Conservation (phyloP, 139 green algal species). For the Dunaliella primolecta region DNA sequence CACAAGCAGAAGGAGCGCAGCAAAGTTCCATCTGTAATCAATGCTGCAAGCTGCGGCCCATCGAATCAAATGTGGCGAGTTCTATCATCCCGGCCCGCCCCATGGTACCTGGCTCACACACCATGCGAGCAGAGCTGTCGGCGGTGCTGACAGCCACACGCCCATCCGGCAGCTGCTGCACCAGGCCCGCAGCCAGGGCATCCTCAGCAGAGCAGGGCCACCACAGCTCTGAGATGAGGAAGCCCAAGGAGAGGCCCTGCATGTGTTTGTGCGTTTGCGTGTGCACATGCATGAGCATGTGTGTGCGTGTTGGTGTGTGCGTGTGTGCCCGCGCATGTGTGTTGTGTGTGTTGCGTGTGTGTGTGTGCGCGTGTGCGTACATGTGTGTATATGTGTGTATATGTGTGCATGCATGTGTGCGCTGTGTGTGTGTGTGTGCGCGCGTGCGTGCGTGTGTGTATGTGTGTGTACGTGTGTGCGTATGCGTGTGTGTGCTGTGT, state of each 20-base stretch:
- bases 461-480: neutral
- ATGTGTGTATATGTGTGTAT: too few relatives aligned
- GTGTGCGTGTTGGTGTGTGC: neutral
- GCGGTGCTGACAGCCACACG: conserved; percentile 37
- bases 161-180: conserved; percentile 37
- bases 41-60: too few relatives aligned
- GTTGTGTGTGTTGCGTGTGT: conserved; percentile 3
- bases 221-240: conserved; percentile 32
- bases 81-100: too few relatives aligned
- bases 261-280: neutral
- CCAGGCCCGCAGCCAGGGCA: conserved; percentile 22
- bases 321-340: too few relatives aligned
- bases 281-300: too few relatives aligned
- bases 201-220: conserved; percentile 42
- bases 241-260: conserved; percentile 40
- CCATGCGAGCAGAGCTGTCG: conserved; percentile 45
- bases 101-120: too few relatives aligned
- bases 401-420: neutral
- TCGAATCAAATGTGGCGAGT: too few relatives aligned
- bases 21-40: too few relatives aligned
- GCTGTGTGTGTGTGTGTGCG: too few relatives aligned
- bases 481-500: neutral
- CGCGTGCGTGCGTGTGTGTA: too few relatives aligned
- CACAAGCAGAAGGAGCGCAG: too few relatives aligned
- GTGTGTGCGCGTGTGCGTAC: too few relatives aligned